Conservation (phyloP, 176 grass and related monocot genomes). For the Thinopyrum elongatum region DNA sequence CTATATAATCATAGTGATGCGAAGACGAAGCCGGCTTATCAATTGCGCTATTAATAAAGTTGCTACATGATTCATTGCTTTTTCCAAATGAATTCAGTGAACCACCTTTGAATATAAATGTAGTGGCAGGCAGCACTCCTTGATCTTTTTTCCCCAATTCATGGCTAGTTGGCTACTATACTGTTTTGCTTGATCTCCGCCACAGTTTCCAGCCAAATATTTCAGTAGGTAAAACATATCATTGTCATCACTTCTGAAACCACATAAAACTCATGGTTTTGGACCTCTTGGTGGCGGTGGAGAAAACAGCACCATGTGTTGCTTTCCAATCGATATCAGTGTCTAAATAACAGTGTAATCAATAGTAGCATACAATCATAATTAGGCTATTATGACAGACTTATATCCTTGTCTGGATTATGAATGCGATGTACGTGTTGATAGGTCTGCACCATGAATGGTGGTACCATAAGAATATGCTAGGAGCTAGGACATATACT, state of each 20-base stretch:
- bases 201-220: neutral
- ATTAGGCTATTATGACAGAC: slow-evolving; percentile 15
- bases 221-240: slow-evolving; percentile 8
- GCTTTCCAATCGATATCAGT: slow-evolving; percentile 17
- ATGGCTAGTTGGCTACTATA: neutral
- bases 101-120: neutral
- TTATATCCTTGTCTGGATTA: neutral
- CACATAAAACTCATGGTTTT: neutral
- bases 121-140: slow-evolving; percentile 17
- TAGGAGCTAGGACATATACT: slow-evolving; percentile 17
- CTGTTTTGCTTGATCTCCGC: neutral
- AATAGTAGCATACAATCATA: slow-evolving; percentile 11
- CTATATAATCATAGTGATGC: slow-evolving; percentile 4
- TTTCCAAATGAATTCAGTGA: slow-evolving; percentile 22
- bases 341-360: neutral
- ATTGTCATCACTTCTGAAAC: neutral
- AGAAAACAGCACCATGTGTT: neutral
- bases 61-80: slow-evolving; percentile 17
- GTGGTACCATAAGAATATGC: slow-evolving; percentile 33
- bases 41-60: slow-evolving; percentile 17
- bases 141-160: slow-evolving; percentile 11
- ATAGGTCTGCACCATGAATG: neutral
- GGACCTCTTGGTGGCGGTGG: slow-evolving; percentile 13
- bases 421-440: neutral
- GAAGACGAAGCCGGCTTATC: slow-evolving; percentile 17